Evolutionary conservation across 345 rosid species (phyloP).

Genomic region (Eucalyptus virginea): DNA sequence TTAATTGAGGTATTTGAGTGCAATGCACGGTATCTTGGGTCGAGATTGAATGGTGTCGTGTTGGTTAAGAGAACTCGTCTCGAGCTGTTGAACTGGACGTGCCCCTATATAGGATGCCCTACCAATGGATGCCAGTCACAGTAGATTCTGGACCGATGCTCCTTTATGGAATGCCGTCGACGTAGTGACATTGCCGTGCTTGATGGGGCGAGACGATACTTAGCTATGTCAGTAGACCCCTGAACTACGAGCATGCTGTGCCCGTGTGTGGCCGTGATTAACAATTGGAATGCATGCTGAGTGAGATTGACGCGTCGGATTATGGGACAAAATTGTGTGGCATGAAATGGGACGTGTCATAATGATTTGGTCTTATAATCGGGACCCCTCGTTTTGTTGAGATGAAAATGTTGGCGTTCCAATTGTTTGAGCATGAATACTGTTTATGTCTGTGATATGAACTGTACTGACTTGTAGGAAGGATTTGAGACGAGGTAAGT

Average conservation of each 20-base stretch:
- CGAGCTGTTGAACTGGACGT: accelerated
- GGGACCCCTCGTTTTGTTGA: too few species aligned
- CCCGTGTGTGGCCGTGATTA: accelerated
- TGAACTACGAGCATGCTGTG: accelerated
- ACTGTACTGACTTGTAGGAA: not conserved
- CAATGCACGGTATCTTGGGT: accelerated
- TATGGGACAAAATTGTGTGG: too few species aligned
- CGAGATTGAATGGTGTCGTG: accelerated
- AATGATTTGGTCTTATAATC: accelerated
- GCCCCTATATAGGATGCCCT: accelerated
- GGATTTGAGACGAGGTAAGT: too few species aligned
- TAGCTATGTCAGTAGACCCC: accelerated
- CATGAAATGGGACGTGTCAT: accelerated
- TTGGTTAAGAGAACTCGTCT: too few species aligned
- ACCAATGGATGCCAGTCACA: accelerated
- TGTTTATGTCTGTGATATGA: too few species aligned
- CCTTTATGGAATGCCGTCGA: accelerated
- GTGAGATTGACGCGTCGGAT: too few species aligned
- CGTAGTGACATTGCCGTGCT: too few species aligned
- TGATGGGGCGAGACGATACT: too few species aligned
- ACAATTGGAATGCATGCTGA: accelerated
- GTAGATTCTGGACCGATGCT: accelerated
- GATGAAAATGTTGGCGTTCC: too few species aligned
- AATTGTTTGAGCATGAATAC: too few species aligned
- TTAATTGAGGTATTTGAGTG: too few species aligned